phyloP scores from a whole-genome alignment of 2,329 filamentous ascomycete genomes.

The Botrytis paeoniae region DNA sequence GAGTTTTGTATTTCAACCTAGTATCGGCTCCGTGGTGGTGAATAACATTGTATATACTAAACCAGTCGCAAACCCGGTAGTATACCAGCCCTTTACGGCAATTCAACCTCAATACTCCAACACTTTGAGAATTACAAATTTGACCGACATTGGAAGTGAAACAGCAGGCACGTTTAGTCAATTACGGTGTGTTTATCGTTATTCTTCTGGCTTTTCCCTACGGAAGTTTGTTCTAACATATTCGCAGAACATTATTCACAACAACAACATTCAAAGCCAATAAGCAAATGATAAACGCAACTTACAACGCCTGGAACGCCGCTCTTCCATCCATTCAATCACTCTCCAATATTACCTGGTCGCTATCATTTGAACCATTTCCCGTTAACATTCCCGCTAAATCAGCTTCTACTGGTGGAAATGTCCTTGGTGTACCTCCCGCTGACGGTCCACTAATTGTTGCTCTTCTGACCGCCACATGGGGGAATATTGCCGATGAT shows the following conservation, averaged over 20 bases:
- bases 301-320: background rate
- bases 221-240: background rate
- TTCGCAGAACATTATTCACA: background rate
- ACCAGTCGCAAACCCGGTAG: background rate
- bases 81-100: slow-evolving; percentile 9
- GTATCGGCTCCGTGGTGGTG: background rate
- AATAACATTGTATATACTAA: slow-evolving; percentile 2
- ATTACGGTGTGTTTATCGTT: background rate
- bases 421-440: slow-evolving; percentile 4
- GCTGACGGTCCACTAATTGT: slow-evolving; percentile 12
- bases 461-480: background rate
- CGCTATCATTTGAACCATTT: slow-evolving; percentile 1
- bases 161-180: background rate
- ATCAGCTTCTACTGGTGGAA: slow-evolving; percentile 7
- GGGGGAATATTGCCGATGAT: slow-evolving; percentile 6
- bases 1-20: background rate
- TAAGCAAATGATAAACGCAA: background rate
- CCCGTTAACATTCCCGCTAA: background rate
- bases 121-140: background rate
- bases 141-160: background rate
- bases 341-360: background rate
- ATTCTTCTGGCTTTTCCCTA: background rate
- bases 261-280: slow-evolving; percentile 2
- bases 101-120: slow-evolving; percentile 12
- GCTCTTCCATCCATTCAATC: background rate